Percentiles rank a stretch among this genome's conserved stretches.
Conservation (phyloP, 2,329 filamentous ascomycete species). For the Penicillium sp. region DNA sequence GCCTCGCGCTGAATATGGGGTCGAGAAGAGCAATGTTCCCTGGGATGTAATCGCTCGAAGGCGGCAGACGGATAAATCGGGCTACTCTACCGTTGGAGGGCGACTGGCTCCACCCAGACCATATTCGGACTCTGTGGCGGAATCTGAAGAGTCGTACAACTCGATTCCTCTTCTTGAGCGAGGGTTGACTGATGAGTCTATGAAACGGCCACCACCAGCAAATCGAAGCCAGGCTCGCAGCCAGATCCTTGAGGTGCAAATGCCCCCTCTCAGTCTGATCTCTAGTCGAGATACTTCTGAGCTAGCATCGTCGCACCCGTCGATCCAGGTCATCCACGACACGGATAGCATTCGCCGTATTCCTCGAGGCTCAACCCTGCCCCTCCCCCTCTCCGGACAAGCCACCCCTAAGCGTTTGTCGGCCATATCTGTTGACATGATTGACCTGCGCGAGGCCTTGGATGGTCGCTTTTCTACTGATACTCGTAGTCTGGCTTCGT, state of each 20-base stretch:
- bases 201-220: slow-evolving; percentile 48
- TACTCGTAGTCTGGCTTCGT: slow-evolving; percentile 35
- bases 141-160: slow-evolving; percentile 72
- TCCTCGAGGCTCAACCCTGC: slow-evolving; percentile 45
- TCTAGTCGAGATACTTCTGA: slow-evolving; percentile 31
- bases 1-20: not conserved
- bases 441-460: slow-evolving; percentile 40
- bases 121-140: slow-evolving; percentile 51
- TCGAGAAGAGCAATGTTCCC: slow-evolving; percentile 3
- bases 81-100: slow-evolving; percentile 29
- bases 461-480: slow-evolving; percentile 35
- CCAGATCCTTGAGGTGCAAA: slow-evolving; percentile 23
- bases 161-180: slow-evolving; percentile 76
- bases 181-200: slow-evolving; percentile 52
- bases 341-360: slow-evolving; percentile 54
- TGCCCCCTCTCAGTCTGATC: slow-evolving; percentile 27
- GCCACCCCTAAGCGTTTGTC: slow-evolving; percentile 56
- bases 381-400: slow-evolving; percentile 30
- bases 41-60: slow-evolving; percentile 21
- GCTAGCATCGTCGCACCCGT: slow-evolving; percentile 47
- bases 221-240: slow-evolving; percentile 2
- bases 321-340: slow-evolving; percentile 52
- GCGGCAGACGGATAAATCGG: slow-evolving; percentile 26
- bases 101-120: slow-evolving; percentile 33
- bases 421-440: slow-evolving; percentile 55